These are phyloP conservation scores for Boletus rubroflammeus DNA, from an alignment of 768 basidiomycete species.

Conservation along the genomic window DNA sequence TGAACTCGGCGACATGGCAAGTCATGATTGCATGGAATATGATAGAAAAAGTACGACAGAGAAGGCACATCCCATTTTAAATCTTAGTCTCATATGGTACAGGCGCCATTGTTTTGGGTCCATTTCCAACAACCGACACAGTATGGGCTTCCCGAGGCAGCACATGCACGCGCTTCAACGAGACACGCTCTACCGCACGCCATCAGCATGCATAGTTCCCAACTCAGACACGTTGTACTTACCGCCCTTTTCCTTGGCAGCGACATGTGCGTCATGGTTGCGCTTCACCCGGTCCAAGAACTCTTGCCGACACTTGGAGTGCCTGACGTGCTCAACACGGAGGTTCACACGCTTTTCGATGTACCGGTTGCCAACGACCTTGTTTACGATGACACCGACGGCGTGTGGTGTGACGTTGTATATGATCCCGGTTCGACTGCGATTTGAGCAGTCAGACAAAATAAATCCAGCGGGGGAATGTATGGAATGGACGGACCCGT, in stretches of 20 bases:
- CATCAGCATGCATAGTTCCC: background rate
- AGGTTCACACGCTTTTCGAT: conserved; percentile 99
- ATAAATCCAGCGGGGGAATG: background rate
- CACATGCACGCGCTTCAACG: conserved; percentile 80
- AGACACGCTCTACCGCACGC: conserved; percentile 58
- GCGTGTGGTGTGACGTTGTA: conserved; percentile 97
- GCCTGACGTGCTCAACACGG: conserved; percentile 91
- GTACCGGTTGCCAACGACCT: conserved; percentile 98
- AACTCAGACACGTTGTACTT: conserved; percentile 31
- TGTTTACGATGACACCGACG: conserved; percentile 97
- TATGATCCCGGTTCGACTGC: conserved; percentile 93
- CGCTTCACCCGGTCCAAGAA: conserved; percentile 94
- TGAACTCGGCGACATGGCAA: background rate
- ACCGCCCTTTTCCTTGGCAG: conserved; percentile 88
- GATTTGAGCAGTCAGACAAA: conserved; percentile 2
- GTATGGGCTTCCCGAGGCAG: conserved; percentile 77
- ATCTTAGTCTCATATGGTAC: conserved; percentile 96
- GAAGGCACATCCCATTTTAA: conserved; percentile 41
- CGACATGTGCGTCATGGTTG: conserved; percentile 80
- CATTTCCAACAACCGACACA: conserved; percentile 70
- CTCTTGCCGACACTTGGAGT: conserved; percentile 97
- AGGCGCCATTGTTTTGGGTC: conserved; percentile 90
- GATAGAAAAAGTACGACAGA: conserved; percentile 9
- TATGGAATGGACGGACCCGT: conserved; percentile 61
- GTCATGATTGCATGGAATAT: conserved; percentile 23